These are phyloP conservation scores for Chalaropsis ovoidea DNA, from an alignment of 2,329 filamentous ascomycete species.

Conservation along the genomic window DNA sequence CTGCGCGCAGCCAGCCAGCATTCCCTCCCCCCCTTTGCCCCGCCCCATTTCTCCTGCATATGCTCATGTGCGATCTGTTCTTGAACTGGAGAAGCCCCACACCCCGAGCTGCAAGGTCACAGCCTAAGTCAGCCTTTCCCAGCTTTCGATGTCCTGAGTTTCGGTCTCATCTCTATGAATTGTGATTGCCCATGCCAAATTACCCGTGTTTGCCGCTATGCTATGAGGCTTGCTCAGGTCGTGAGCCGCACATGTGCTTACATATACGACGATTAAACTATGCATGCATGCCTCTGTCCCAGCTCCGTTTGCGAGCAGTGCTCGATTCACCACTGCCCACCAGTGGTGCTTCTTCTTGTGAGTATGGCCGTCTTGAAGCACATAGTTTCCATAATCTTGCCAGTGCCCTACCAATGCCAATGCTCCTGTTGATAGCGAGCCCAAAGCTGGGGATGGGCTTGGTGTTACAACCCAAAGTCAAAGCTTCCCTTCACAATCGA, in stretches of 20 bases:
- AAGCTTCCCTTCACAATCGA: not conserved
- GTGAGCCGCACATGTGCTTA: not conserved
- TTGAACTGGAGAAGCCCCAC: conserved; percentile 21
- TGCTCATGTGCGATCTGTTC: conserved; percentile 24
- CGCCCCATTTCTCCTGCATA: conserved; percentile 25
- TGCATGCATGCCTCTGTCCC: not conserved
- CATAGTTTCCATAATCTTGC: no score
- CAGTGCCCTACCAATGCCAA: not conserved
- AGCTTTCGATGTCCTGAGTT: not conserved
- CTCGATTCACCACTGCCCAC: no score
- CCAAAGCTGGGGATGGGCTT: not conserved
- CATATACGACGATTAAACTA: not conserved
- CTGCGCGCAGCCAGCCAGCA: conserved; percentile 7
- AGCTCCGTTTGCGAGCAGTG: not conserved
- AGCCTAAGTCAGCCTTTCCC: not conserved
- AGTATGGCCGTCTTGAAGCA: no score
- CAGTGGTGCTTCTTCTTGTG: no score
- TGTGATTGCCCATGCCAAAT: not conserved
- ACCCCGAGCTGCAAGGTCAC: conserved; percentile 12
- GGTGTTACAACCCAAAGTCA: conserved; percentile 1
- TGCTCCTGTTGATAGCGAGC: not conserved
- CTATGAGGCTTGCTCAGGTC: not conserved
- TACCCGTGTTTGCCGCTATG: not conserved
- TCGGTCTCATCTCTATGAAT: not conserved
- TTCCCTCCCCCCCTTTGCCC: conserved; percentile 17